Evolutionary conservation across 768 basidiomycete species (phyloP), one percentile per base, ranked within the genome.

Genomic region (Multifurca ochricompacta): DNA sequence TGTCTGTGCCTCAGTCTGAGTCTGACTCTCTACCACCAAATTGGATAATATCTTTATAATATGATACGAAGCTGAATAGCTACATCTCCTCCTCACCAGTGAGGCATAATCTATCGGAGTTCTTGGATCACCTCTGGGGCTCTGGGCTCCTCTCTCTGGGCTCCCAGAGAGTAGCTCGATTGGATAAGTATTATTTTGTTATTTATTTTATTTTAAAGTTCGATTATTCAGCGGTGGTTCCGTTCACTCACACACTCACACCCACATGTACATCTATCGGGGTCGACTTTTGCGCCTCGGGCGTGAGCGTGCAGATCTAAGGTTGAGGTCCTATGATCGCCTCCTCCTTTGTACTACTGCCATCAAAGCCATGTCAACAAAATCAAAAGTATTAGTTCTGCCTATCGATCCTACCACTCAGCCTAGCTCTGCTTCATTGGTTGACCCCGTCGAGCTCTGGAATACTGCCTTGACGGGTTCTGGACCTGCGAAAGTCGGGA

Each of bases 361-460:
- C 48, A 49, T 16, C 49, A 41, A 31, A 21, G 31, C 40, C 43
- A 69, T 68, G 34, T 82, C 83, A 75, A 74, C 82, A 28, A 72
- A 74, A 23, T 79, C 82, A 28, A 72, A 74, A 23, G 80, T 82
- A 14, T 78, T 74, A 66, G 61, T 87, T 67, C 65, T 84, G 40
- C 83, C 81, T 5, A 68, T 79, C 67, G 77, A 85, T 65, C 79
- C 76, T 59, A 64, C 71, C 28, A 53, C 66, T 52, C 54, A 68
- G 67, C 6, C 61, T 14, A 63, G 72, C 14, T 49, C 61, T 35
- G 58, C 66, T 16, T 70, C 73, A 34, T 64, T 41, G 9, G 53
- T 80, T 62, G 68, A 81, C 61, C 62, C 78, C 1, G 66, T 71
- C 23, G 57, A 74, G 48, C 70, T 85, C 30, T 87, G 83, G 84